These are phyloP conservation scores for Penicillium mononematosum DNA, from an alignment of 495 filamentous ascomycete genomes.

Conservation along the genomic window DNA sequence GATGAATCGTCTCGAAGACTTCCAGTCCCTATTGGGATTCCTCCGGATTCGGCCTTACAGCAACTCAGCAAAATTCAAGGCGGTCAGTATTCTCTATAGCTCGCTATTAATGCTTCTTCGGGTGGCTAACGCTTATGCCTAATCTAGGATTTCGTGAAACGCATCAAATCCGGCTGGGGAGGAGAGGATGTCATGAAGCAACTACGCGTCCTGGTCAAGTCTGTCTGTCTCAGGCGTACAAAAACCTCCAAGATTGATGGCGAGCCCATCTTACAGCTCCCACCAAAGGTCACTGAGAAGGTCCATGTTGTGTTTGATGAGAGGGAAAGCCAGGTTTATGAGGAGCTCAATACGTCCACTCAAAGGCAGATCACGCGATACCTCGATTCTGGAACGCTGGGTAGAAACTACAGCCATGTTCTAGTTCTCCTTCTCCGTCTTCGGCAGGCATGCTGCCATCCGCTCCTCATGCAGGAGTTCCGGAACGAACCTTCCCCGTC, in stretches of 20 bases:
- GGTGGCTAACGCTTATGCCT: constrained; percentile 17
- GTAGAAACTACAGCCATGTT: constrained; percentile 79
- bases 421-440: constrained; percentile 84
- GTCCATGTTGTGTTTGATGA: constrained; percentile 70
- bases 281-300: constrained; percentile 63
- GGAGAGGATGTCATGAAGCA: constrained; percentile 59
- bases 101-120: background rate
- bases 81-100: constrained; percentile 37
- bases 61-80: constrained; percentile 59
- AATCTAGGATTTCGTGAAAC: constrained; percentile 47
- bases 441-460: constrained; percentile 85
- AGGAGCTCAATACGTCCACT: constrained; percentile 63
- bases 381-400: constrained; percentile 66
- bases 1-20: constrained; percentile 83
- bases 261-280: constrained; percentile 74
- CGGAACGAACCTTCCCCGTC: constrained; percentile 51
- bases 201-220: constrained; percentile 78
- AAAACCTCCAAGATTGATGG: constrained; percentile 85
- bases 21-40: constrained; percentile 82
- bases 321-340: constrained; percentile 72
- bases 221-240: constrained; percentile 80
- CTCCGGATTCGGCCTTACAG: constrained; percentile 80
- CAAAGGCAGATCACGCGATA: constrained; percentile 76
- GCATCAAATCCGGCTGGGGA: constrained; percentile 46
- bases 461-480: constrained; percentile 81